Percentiles rank a stretch among this genome's conserved stretches.
Evolutionary conservation across 495 filamentous ascomycete genomes (phyloP).

Genomic region (Pseudotulostoma volvatum): DNA sequence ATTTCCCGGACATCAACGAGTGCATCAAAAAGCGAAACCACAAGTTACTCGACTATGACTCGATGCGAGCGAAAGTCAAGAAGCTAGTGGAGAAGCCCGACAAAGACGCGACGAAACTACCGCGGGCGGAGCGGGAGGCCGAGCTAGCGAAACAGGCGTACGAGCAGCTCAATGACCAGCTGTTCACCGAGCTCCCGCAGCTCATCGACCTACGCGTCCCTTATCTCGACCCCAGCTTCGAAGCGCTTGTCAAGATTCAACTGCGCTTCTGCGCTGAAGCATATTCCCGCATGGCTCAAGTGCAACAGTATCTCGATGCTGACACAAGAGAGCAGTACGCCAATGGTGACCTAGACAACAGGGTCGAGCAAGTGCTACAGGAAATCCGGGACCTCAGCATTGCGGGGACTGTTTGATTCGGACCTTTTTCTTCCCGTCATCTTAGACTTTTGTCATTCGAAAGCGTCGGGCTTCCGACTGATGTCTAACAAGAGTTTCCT

Average conservation of each 20-base stretch:
- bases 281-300: constrained; percentile 93
- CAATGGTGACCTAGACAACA: constrained; percentile 73
- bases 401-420: constrained; percentile 47
- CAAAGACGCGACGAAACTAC: constrained; percentile 91
- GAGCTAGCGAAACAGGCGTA: constrained; percentile 87
- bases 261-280: constrained; percentile 94
- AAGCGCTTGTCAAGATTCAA: constrained; percentile 97
- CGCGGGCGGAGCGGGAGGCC: constrained; percentile 82
- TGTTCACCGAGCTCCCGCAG: constrained; percentile 86
- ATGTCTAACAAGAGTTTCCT: too few relatives aligned
- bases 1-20: constrained; percentile 98
- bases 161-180: constrained; percentile 89
- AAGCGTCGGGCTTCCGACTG: too few relatives aligned
- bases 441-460: too few relatives aligned
- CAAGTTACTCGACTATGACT: constrained; percentile 95
- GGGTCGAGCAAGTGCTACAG: constrained; percentile 91
- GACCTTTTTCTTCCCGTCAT: neutral
- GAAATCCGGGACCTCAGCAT: constrained; percentile 96
- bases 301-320: constrained; percentile 96
- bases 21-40: constrained; percentile 98
- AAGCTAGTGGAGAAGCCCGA: constrained; percentile 95
- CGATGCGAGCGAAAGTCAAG: constrained; percentile 88
- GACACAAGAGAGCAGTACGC: constrained; percentile 94
- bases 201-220: constrained; percentile 93
- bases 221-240: constrained; percentile 90